Conservation (phyloP, 1,284 basidiomycete genomes). For the Somion occarium region DNA sequence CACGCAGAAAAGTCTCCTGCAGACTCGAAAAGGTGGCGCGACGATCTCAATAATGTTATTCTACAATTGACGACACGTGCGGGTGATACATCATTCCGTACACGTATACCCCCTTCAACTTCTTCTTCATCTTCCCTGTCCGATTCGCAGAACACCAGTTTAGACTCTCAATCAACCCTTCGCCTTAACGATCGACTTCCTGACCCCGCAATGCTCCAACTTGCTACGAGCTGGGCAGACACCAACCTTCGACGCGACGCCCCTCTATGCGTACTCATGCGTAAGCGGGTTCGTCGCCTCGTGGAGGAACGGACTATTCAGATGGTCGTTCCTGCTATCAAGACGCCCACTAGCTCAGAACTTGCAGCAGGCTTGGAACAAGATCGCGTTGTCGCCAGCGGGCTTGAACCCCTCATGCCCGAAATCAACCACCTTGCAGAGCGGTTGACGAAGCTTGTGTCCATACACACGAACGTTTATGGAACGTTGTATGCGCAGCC, state of each 20-base stretch:
- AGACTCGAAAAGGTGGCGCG: conserved; percentile 34
- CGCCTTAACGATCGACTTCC: conserved; percentile 27
- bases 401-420: conserved; percentile 64
- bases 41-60: conserved; percentile 32
- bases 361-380: conserved; percentile 3
- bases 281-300: conserved; percentile 56
- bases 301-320: conserved; percentile 58
- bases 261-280: conserved; percentile 52
- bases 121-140: conserved; percentile 7
- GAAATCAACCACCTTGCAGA: conserved; percentile 67
- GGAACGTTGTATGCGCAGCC: conserved; percentile 67
- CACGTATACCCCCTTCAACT: conserved; percentile 5
- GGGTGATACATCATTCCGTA: conserved; percentile 17
- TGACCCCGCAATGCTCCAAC: conserved; percentile 43
- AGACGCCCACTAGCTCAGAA: conserved; percentile 22
- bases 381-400: conserved; percentile 31
- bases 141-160: conserved; percentile 18
- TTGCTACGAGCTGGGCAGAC: conserved; percentile 63
- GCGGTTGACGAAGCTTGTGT: conserved; percentile 62
- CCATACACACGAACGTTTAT: conserved; percentile 72
- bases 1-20: conserved; percentile 8
- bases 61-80: conserved; percentile 33
- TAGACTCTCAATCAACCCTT: not conserved
- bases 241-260: conserved; percentile 54
- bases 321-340: conserved; percentile 38